A percentile compares a stretch with the other conserved stretches of the same genome.
phyloP scores from a whole-genome alignment of 495 filamentous ascomycete genomes.

The Elasticomyces elasticus region DNA sequence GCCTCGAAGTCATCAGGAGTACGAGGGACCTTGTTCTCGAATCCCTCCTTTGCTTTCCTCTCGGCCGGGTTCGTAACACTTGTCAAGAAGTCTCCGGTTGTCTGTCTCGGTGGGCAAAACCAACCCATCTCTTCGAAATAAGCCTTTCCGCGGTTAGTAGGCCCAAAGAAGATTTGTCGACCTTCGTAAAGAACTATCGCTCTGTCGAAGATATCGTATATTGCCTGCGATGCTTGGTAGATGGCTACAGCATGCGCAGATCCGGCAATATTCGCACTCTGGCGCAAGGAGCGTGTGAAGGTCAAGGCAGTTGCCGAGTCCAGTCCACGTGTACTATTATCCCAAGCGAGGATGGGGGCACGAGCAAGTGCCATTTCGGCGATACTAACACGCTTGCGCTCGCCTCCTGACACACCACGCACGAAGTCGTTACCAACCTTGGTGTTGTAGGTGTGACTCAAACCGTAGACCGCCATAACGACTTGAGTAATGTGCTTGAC shows the following conservation, averaged over 20 bases:
- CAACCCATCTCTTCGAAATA: constrained; percentile 48
- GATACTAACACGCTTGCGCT: constrained; percentile 24
- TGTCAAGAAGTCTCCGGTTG: constrained; percentile 25
- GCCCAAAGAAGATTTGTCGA: constrained; percentile 59
- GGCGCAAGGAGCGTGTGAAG: constrained; percentile 15
- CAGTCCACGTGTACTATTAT: constrained; percentile 22
- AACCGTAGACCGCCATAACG: constrained; percentile 21
- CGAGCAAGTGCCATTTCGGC: constrained; percentile 16
- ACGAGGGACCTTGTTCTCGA: constrained; percentile 22
- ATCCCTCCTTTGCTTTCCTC: constrained; percentile 20
- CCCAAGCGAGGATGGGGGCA: constrained; percentile 17
- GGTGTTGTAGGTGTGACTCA: constrained; percentile 24
- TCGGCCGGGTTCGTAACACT: constrained; percentile 21
- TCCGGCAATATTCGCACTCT: constrained; percentile 10
- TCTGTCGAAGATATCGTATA: constrained; percentile 24
- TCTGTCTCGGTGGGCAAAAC: constrained; percentile 21
- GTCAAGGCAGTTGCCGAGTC: constrained; percentile 18
- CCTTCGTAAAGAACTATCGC: constrained; percentile 52
- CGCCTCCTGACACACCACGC: constrained; percentile 27
- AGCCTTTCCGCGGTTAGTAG: constrained; percentile 43
- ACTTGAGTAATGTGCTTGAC: constrained; percentile 15
- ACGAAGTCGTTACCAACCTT: constrained; percentile 26
- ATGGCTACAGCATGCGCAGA: constrained; percentile 16
- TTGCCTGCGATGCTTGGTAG: constrained; percentile 21
- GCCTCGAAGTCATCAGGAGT: constrained; percentile 25